A percentile compares a stretch with the other conserved stretches of the same genome.
These are phyloP conservation scores for Boletus huronensis DNA, from an alignment of 768 basidiomycete genomes.

Conservation along the genomic window DNA sequence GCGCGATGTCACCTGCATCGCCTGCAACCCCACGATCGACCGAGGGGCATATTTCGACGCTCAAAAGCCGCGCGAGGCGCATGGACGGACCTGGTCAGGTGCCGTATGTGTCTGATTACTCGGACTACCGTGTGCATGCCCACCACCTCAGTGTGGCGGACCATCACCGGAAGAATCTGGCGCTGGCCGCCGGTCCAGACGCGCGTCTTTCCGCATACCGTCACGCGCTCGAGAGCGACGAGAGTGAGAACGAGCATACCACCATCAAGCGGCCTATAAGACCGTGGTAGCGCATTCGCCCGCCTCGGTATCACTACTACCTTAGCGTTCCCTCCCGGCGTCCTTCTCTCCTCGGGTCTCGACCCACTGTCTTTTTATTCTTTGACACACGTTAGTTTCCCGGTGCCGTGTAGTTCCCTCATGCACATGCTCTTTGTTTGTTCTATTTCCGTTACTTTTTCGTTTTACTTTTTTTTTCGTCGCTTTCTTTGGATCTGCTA, in stretches of 20 bases:
- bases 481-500: slow-evolving; percentile 10
- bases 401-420: neutral
- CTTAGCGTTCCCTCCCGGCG: neutral
- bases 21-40: slow-evolving; percentile 53
- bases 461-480: neutral
- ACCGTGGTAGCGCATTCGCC: slow-evolving; percentile 39
- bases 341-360: neutral
- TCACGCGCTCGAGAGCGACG: slow-evolving; percentile 29
- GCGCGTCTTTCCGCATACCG: slow-evolving; percentile 24
- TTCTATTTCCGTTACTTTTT: neutral
- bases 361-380: neutral
- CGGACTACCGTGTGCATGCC: slow-evolving; percentile 13
- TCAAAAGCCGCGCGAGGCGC: slow-evolving; percentile 12
- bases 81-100: slow-evolving; percentile 10
- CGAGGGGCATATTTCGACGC: slow-evolving; percentile 14
- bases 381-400: neutral
- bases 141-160: slow-evolving; percentile 8
- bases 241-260: slow-evolving; percentile 36
- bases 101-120: slow-evolving; percentile 8
- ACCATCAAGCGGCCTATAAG: slow-evolving; percentile 37
- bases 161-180: slow-evolving; percentile 16
- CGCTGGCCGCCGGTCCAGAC: slow-evolving; percentile 22
- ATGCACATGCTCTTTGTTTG: neutral
- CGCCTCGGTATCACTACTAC: neutral
- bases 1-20: slow-evolving; percentile 47